Base-by-base conservation (phyloP, 768 basidiomycete genomes). In the Lentinula raphanica region DNA sequence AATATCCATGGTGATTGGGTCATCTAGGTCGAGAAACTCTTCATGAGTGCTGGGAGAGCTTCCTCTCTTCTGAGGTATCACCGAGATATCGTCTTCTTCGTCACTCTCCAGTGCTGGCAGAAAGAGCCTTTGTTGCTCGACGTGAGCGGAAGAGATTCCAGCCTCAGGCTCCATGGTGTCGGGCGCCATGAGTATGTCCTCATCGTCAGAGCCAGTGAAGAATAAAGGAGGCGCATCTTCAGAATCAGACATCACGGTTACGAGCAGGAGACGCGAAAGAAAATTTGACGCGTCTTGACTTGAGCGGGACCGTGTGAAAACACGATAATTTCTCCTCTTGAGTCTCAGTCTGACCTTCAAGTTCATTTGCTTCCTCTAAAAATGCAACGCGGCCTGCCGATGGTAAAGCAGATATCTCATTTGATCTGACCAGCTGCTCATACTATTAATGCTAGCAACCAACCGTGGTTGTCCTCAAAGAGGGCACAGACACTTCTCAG, bases 401-500 rank as follows among this genome's bases (percentile, higher is more conserved):
- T 91, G 86, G 89, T 89, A 69, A 35, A 53, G 67, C 49, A 44
- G 49, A 31, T 51, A 36, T 29, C 58, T 31, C 2, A n/a, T 21
- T 59, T 27, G 21, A 9, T 56, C 9, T 27, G 13, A 12, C 29
- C 36, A 17, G 44, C 57, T 62, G 27, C 63, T 58, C 42, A 69
- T 54, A 63, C 64, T 9, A 23, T 65, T 36, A 58, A 64, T 57
- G 57, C 27, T 63, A 97, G 94, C 94, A 96, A 95, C 94, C 94
- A 9, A 97, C 94, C 35, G 94, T 98, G 51, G 92, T 98, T 68
- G 90, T 98, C 74, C 85, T 98, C 45, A 85, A 90, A 66, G 95
- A 97, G 78, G 95, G 95, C 67, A 97, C 95, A 62, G 95, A 97
- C 73, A 87, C 91, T 15, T 97, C 94, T 3, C 95, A 97, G 73